Conservation (phyloP, 2,329 filamentous ascomycete genomes). For the Metarhizium anisopliae region DNA sequence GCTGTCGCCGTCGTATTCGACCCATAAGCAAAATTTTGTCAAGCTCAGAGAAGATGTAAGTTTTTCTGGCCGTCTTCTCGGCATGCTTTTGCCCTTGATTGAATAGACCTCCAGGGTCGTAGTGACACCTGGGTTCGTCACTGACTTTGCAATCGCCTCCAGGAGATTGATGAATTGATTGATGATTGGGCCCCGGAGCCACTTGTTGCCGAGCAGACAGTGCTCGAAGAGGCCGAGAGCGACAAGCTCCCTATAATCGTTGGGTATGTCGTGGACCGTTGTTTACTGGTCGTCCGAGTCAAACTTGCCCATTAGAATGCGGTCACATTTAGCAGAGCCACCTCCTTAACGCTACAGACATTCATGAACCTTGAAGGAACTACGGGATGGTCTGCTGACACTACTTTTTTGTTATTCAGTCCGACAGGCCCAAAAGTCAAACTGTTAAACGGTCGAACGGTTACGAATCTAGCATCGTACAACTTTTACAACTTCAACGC, state of each 20-base stretch:
- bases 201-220: conserved; percentile 64
- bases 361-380: background rate
- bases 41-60: conserved; percentile 69
- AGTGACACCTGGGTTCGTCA: background rate
- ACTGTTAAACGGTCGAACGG: conserved; percentile 78
- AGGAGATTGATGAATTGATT: conserved; percentile 92
- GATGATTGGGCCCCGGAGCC: conserved; percentile 96
- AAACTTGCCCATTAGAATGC: background rate
- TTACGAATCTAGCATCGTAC: conserved; percentile 87
- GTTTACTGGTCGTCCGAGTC: background rate
- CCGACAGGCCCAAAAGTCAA: conserved; percentile 87
- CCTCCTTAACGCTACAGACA: no score
- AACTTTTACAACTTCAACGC: conserved; percentile 97
- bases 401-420: conserved; percentile 33
- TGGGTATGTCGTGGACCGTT: conserved; percentile 49
- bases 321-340: background rate
- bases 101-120: background rate
- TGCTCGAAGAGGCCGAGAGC: conserved; percentile 70
- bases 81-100: background rate
- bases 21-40: conserved; percentile 81
- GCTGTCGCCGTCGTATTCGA: conserved; percentile 85
- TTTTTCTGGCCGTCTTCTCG: background rate
- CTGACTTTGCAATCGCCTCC: background rate
- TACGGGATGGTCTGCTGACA: background rate
- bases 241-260: conserved; percentile 83